Evolutionary conservation across 2,329 filamentous ascomycete genomes (phyloP), one percentile per base, ranked within the genome.

Genomic region (Penicillium paneum): DNA sequence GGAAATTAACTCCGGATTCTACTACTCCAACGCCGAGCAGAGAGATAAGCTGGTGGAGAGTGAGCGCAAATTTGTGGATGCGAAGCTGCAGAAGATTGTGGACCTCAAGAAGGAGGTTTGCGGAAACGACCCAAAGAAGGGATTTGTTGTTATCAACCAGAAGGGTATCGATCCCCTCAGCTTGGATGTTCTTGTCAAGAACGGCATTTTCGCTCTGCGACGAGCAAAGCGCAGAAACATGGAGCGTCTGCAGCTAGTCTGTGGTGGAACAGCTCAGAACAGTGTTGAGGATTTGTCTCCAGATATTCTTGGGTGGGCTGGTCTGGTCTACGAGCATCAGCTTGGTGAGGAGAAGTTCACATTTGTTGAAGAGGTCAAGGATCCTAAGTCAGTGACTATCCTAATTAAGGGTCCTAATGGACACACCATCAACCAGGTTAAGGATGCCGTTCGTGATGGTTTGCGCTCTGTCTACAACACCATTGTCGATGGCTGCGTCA

Each of bases 261-360:
- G 92, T 71, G 94, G 94, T 54, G 94, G 94, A 69, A 80, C 83
- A 49, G 87, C 94, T 51, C 93, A 97, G 76, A 99, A 99, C 83
- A 96, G 90, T 67, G 93, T 97, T 5, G 94, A 99, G 38, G 94
- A 97, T 68, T 78, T 99, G 58, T 85, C 87, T 4, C 88, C 91
- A 2, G 91, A 96, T 43, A 81, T 93, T 56, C 86, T 99, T 50
- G 94, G 94, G 60, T 99, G 93, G 92, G 94, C 94, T 49, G 94
- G 94, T 50, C 83, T 90, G 45, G 94, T 99, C 54, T 97, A 99
- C 73, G 94, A 99, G 79, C 93, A 99, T 76, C 90, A 93, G 65
- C 82, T 99, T 10, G 94, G 94, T 59, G 94, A 99, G 81, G 94
- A 99, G 81, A 99, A 99, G 80, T 99, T 90, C 79, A 99, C 94